These are phyloP conservation scores for Talaromyces sp. DNA, from an alignment of 2,329 filamentous ascomycete genomes.

Conservation along the genomic window DNA sequence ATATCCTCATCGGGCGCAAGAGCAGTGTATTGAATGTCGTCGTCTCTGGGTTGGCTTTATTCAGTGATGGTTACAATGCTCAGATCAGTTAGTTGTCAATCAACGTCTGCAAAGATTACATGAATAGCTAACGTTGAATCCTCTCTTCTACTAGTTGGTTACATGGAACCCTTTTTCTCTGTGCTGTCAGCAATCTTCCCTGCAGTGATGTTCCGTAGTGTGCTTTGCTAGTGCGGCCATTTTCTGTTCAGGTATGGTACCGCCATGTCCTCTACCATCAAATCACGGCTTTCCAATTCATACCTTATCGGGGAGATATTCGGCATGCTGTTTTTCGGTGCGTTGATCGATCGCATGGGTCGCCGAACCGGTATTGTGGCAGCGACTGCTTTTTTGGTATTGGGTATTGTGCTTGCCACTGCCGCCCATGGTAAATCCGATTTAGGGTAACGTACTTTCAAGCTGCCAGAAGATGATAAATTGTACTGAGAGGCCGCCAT, in stretches of 20 bases:
- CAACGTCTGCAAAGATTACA: neutral
- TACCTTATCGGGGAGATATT: conserved; percentile 59
- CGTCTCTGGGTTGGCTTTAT: conserved; percentile 39
- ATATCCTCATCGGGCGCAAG: conserved; percentile 11
- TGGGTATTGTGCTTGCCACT: conserved; percentile 51
- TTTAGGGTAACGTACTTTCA: neutral
- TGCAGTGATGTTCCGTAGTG: neutral
- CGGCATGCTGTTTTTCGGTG: conserved; percentile 56
- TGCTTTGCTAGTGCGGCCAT: neutral
- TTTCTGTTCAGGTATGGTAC: conserved; percentile 6
- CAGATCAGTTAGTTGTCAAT: conserved; percentile 30
- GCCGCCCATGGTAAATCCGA: conserved; percentile 43
- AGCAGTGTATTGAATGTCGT: conserved; percentile 37
- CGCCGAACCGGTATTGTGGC: conserved; percentile 51
- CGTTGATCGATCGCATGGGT: conserved; percentile 52
- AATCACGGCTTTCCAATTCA: conserved; percentile 54
- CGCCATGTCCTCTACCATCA: conserved; percentile 15
- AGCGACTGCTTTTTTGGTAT: conserved; percentile 49
- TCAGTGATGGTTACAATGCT: conserved; percentile 42
- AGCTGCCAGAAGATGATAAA: neutral
- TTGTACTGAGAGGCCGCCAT: conserved; percentile 14
- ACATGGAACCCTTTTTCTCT: conserved; percentile 16
- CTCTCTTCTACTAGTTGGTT: neutral
- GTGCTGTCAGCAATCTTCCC: neutral
- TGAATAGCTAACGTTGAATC: neutral